Conservation (phyloP, 225 moss, liverwort and hornwort genomes). For the Pseudisothecium myosuroides region DNA sequence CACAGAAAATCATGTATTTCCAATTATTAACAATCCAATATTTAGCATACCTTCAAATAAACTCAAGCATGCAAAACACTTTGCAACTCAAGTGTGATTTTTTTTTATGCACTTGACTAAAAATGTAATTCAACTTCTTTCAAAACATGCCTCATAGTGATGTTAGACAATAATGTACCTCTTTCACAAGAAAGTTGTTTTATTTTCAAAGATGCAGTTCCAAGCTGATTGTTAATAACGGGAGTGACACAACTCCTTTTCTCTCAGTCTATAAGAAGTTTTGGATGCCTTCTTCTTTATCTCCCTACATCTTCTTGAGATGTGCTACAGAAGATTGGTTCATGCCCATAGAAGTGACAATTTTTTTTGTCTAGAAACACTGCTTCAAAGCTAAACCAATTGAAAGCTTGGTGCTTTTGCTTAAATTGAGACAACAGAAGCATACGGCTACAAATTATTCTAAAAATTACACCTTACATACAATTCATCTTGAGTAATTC, state of each 20-base stretch:
- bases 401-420: background rate
- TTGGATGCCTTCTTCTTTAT: background rate
- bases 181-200: background rate
- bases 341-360: background rate
- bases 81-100: background rate
- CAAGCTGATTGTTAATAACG: rapidly evolving
- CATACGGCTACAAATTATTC: background rate
- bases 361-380: background rate
- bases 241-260: background rate
- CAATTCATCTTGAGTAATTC: rapidly evolving
- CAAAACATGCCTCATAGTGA: background rate
- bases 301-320: background rate
- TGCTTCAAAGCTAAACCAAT: rapidly evolving
- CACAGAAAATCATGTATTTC: background rate
- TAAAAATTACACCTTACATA: too few relatives aligned
- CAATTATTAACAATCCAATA: background rate
- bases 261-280: background rate
- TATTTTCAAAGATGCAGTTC: rapidly evolving
- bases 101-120: background rate
- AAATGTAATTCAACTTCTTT: background rate
- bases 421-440: background rate
- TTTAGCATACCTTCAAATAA: background rate
- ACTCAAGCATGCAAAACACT: background rate
- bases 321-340: background rate
- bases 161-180: rapidly evolving